A percentile compares a stretch with the other conserved stretches of the same genome.
These are phyloP conservation scores for Cubamyces lactineus DNA, from an alignment of 768 basidiomycete species.

Conservation along the genomic window DNA sequence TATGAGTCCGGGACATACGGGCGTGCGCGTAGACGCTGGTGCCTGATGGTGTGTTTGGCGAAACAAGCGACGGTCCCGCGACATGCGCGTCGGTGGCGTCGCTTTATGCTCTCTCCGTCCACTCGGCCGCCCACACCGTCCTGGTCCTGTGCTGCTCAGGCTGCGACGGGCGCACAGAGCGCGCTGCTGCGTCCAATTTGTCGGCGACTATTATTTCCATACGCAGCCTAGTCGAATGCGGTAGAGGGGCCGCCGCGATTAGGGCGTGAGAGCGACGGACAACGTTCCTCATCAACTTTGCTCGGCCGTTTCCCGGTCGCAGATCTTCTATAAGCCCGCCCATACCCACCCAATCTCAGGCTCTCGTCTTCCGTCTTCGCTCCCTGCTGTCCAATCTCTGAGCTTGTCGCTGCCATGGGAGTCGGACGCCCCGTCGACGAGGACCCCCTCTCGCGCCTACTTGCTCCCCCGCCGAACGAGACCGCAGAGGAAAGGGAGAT, in stretches of 20 bases:
- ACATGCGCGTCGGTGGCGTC: not conserved
- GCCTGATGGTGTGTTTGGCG: no score
- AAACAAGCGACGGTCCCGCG: no score
- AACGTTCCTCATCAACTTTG: not conserved
- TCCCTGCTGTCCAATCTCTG: constrained; percentile 1
- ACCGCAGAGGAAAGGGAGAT: constrained; percentile 47
- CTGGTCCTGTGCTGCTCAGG: not conserved
- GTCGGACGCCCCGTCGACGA: constrained; percentile 43
- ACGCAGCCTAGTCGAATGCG: not conserved
- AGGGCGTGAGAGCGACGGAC: constrained; percentile 5
- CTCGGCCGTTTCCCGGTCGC: constrained; percentile 9
- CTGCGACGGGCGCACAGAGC: not conserved
- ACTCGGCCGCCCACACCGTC: not conserved
- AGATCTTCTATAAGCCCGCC: constrained; percentile 13
- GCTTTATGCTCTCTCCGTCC: not conserved
- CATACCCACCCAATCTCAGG: constrained; percentile 3
- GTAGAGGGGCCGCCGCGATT: not conserved
- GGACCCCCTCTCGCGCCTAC: constrained; percentile 64
- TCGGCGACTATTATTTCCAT: no score
- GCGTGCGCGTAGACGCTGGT: no score
- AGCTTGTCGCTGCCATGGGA: constrained; percentile 19
- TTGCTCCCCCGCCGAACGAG: constrained; percentile 63
- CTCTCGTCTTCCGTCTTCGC: not conserved
- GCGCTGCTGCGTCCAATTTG: no score
- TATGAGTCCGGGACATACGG: no score